Evolutionary conservation across 768 basidiomycete genomes (phyloP), one percentile per base, ranked within the genome.

Genomic region (Lactarius deliciosus): DNA sequence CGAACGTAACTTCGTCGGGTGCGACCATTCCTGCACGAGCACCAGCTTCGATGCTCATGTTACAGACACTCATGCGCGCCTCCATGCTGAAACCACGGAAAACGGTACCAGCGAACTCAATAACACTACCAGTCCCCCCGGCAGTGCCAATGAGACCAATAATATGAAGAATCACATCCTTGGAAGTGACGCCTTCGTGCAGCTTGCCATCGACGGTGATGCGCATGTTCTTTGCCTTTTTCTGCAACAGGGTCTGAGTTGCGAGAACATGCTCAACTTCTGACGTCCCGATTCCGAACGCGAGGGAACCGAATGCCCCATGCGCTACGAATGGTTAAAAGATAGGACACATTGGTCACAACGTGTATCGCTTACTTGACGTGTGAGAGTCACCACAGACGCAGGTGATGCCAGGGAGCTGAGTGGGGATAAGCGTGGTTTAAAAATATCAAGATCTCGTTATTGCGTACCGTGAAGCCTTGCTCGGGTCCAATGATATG

Each of bases 261-360:
- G 86, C 86, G 58, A 88, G 84, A 67, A 88, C 86, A 73, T 88
- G 86, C 73, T 88, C 86, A 70, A 88, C 85, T 73, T 88, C 86
- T 65, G 85, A 86, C 2, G 86, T 86, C 41, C 86, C 86, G 74
- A 88, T 87, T 62, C 86, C 86, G 73, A 87, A 87, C 0, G 86
- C 86, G 59, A 88, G 81, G 38, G 86, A 85, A 56, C 86, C 86
- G 72, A 88, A 88, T 1, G 86, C 86, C 43, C 86, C 86, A 75
- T 88, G 86, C 6, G 86, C 82, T 83, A 66, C 3, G 30, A 15
- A 15, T 38, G 15, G 68, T 61, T 20, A 61, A 63, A 18, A 70
- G 58, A 43, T 41, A 32, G 32, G 61, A 10, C 41, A 9, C 54
- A 18, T 45, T 28, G 15, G 20, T 5, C 5, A 34, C 25, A 63